Evolutionary conservation across 257 asterid genomes (phyloP), one percentile per base, ranked within the genome.

Genomic region (Parsonsia alboflavescens): DNA sequence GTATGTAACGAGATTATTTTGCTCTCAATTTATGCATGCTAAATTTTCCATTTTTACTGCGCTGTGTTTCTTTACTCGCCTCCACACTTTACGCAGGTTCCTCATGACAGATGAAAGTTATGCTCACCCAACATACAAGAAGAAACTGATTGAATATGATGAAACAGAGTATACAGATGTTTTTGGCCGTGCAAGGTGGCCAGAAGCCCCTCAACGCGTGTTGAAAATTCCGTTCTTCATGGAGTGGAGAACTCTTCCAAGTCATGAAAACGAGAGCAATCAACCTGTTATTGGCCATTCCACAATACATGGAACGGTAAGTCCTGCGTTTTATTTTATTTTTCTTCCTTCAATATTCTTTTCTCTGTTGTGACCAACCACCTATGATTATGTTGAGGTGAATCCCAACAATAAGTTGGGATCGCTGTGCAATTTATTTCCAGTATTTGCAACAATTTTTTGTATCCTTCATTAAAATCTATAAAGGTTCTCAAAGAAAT

Each of bases 171-270:
- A 93, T 79, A 91, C 98, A 0, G 79, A 85, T 49, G 80, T 93
- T 21, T 93, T 88, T 79, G 98, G 98, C 12, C 96, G 98, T 2
- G 96, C 96, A 48, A 82, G 98, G 84, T 93, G 97, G 97, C 98
- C 98, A 0, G 91, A 78, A 33, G 98, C 98, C 36, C 97, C 96
- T 65, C 97, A 91, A 0, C 98, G 98, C 9, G 95, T 85, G 72
- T 59, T 93, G 41, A 77, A 82, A 80, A 91, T 96, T n/a, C 92
- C 89, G 0, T 93, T 88, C 80, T 91, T 85, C 85, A 53, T 80
- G 86, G 89, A 93, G 1, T 89, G 96, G 96, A 83, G 84, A 77
- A 75, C 72, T 73, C 90, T 93, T 28, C 95, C 98, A 0, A 74
- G 80, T 63, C 52, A 87, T 26, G 96, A 84, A 80, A 89, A 93